These are phyloP conservation scores for Firmiana major DNA, from an alignment of 345 rosid species.

Conservation along the genomic window DNA sequence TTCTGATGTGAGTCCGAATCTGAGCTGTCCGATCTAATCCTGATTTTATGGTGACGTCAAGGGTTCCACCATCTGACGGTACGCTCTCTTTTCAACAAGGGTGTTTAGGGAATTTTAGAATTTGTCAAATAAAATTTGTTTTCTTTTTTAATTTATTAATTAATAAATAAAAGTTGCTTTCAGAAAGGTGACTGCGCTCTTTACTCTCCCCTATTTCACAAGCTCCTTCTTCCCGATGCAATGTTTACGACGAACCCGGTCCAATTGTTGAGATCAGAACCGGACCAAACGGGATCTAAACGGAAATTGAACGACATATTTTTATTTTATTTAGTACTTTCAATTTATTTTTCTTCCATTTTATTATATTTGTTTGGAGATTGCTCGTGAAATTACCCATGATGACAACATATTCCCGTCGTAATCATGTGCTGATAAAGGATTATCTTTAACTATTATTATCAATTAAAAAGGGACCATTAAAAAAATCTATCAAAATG, in stretches of 20 bases:
- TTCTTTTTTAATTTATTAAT: background rate
- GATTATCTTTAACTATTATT: too few species aligned
- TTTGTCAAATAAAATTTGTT: background rate
- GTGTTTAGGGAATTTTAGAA: background rate
- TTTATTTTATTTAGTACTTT: background rate
- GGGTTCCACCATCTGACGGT: background rate
- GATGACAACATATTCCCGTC: too few species aligned
- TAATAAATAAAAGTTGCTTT: slow-evolving; percentile 12
- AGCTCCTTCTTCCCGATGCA: slow-evolving; percentile 20
- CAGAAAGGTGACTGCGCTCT: background rate
- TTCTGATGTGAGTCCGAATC: slow-evolving; percentile 2
- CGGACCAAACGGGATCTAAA: background rate
- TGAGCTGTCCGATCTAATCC: background rate
- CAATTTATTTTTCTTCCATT: background rate
- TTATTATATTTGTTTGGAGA: too few species aligned
- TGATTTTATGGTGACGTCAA: background rate
- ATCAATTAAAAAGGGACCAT: too few species aligned
- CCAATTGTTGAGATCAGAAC: background rate
- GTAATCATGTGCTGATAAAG: too few species aligned
- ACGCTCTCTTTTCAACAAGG: background rate
- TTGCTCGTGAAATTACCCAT: too few species aligned
- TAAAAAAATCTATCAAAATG: too few species aligned
- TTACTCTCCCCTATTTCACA: too few species aligned
- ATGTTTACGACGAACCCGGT: slow-evolving; percentile 6
- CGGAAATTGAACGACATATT: too few species aligned